Conservation (phyloP, 176 grass and related monocot species). For the Eremochloa ophiuroides region DNA sequence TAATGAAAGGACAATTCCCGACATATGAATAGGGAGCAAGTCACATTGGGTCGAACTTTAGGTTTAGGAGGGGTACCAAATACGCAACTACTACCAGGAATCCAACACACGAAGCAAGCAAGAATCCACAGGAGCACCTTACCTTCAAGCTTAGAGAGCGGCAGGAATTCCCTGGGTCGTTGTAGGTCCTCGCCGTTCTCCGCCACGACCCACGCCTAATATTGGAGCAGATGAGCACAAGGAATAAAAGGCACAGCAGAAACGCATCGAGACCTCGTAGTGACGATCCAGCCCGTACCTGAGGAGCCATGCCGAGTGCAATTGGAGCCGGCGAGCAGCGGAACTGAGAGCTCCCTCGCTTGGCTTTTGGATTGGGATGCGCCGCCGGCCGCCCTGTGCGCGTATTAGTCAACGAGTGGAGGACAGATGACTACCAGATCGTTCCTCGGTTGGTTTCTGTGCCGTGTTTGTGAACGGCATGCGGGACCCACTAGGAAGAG, state of each 20-base stretch:
- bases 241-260: background rate
- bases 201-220: slow-evolving; percentile 72
- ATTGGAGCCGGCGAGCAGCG: background rate
- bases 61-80: background rate
- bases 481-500: too few relatives aligned
- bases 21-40: background rate
- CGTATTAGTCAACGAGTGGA: background rate
- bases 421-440: background rate
- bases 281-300: background rate
- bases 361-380: background rate
- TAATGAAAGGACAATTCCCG: background rate
- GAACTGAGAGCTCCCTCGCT: background rate
- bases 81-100: background rate
- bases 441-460: slow-evolving; percentile 4
- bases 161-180: slow-evolving; percentile 42
- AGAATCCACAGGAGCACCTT: slow-evolving; percentile 31
- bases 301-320: slow-evolving; percentile 19
- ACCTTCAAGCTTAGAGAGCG: slow-evolving; percentile 76
- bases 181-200: slow-evolving; percentile 56
- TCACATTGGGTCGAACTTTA: background rate
- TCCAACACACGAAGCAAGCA: background rate
- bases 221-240: background rate
- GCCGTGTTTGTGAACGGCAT: background rate
- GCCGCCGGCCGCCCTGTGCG: background rate
- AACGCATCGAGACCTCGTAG: background rate